A percentile compares a stretch with the other conserved stretches of the same genome.
Evolutionary conservation across 106 monocot genomes (phyloP).

Genomic region (Chionographis japonica): DNA sequence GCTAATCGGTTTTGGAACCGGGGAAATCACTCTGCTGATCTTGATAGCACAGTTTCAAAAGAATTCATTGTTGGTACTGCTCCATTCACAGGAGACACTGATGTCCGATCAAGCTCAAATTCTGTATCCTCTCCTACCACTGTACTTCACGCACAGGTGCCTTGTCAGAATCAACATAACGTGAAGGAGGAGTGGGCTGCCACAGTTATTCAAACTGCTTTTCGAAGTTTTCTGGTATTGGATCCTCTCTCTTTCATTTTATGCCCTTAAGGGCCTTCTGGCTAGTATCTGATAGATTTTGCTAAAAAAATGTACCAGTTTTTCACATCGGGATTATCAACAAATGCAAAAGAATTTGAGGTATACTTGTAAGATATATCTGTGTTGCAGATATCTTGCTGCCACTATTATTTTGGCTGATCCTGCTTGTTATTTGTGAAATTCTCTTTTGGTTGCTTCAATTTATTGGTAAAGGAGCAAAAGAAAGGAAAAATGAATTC

Average conservation of each 20-base stretch:
- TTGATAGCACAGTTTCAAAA: constrained; percentile 22
- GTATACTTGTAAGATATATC: neutral
- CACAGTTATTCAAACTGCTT: constrained; percentile 79
- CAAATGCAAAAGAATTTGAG: neutral
- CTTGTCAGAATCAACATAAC: constrained; percentile 34
- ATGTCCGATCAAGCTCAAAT: constrained; percentile 31
- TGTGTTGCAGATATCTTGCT: neutral
- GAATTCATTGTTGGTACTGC: constrained; percentile 16
- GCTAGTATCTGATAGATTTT: neutral
- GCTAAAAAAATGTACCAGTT: too few species aligned
- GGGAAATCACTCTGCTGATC: constrained; percentile 33
- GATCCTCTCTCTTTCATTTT: constrained; percentile 6
- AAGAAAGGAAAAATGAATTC: too few species aligned
- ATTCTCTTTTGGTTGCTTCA: too few species aligned
- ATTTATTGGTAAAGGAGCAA: too few species aligned
- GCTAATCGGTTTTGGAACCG: constrained; percentile 21
- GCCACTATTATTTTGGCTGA: too few species aligned
- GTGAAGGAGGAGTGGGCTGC: constrained; percentile 67
- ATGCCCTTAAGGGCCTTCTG: neutral
- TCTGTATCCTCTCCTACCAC: constrained; percentile 23
- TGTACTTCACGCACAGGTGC: constrained; percentile 26
- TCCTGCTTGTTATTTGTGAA: too few species aligned
- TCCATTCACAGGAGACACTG: constrained; percentile 10
- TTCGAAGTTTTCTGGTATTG: constrained; percentile 82
- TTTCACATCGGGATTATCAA: too few species aligned